These are phyloP conservation scores for Aspergillus sp. DNA, from an alignment of 2,329 filamentous ascomycete genomes.

Conservation along the genomic window DNA sequence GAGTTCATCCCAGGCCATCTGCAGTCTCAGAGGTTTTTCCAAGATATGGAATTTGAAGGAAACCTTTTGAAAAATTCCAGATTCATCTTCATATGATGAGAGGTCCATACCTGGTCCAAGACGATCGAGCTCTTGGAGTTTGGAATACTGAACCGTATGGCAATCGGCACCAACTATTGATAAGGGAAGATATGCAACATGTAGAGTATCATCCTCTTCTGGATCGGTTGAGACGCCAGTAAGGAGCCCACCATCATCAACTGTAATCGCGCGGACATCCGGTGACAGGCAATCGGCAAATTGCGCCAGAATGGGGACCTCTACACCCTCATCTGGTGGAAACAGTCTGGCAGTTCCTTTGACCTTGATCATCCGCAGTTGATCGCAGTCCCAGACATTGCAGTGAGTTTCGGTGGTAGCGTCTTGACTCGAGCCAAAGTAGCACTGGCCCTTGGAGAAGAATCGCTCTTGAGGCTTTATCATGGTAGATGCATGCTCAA, in stretches of 20 bases:
- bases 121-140: slow-evolving; percentile 13
- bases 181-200: slow-evolving; percentile 14
- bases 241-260: slow-evolving; percentile 16
- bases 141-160: slow-evolving; percentile 9
- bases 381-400: slow-evolving; percentile 20
- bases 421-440: slow-evolving; percentile 11
- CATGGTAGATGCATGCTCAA: slow-evolving; percentile 1
- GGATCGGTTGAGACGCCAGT: slow-evolving; percentile 13
- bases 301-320: slow-evolving; percentile 10
- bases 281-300: slow-evolving; percentile 14
- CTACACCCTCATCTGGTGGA: slow-evolving; percentile 12
- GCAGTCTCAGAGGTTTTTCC: slow-evolving; percentile 7
- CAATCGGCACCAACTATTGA: slow-evolving; percentile 5
- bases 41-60: slow-evolving; percentile 17
- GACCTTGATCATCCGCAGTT: slow-evolving; percentile 14
- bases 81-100: slow-evolving; percentile 12
- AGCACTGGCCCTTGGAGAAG: slow-evolving; percentile 11
- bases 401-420: slow-evolving; percentile 15
- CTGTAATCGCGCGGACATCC: slow-evolving; percentile 12
- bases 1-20: slow-evolving; percentile 22
- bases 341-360: slow-evolving; percentile 19
- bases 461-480: slow-evolving; percentile 10
- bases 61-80: slow-evolving; percentile 6
- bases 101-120: slow-evolving; percentile 13
- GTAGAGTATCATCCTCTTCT: slow-evolving; percentile 12